Base-by-base conservation (phyloP, 176 grass and related monocot genomes). In the Ampelocalamus luodianensis region DNA sequence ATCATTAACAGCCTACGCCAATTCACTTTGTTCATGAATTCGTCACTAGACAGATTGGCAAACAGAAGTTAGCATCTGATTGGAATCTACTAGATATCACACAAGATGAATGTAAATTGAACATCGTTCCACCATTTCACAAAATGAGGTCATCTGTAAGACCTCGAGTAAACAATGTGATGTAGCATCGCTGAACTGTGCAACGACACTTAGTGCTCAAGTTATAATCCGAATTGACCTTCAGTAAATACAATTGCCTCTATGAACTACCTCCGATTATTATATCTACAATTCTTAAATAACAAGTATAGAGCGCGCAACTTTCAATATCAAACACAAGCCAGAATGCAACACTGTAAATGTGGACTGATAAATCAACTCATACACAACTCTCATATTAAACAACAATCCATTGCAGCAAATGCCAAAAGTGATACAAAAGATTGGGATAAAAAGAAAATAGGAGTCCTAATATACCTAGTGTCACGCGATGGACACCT, bases 401-500 rank as follows among this genome's bases (percentile, higher is more conserved):
- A 87, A 68, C 62, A 75, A 37, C 26, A 78, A 53, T 62, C 16
- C 54, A 32, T 79, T 80, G 63, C 48, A 63, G 5, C 61, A 64
- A 72, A 75, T 24, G 36, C 80, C 68, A 80, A 63, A 62, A 32
- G 29, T 42, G 77, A 36, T 80, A 87, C 69, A 91, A 65, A 45
- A 88, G 62, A 65, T 91, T 84, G 71, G 39, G 20, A 22, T 43
- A 26, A 15, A 50, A 81, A 53, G n/a, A 68, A 42, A 39, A 32
- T 39, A 82, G 24, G 17, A 56, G 68, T 51, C 74, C 89, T 79
- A 69, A 11, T 83, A 70, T 91, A 91, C 85, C 89, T 91, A 91
- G 81, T 85, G 53, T 92, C 84, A 97, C 49, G 62, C 85, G 65
- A 97, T 68, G 71, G 94, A 72, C 22, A 97, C 87, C 86, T 97